Conservation (phyloP, 108 stramenopile species). For the Cyclotella sp. region DNA sequence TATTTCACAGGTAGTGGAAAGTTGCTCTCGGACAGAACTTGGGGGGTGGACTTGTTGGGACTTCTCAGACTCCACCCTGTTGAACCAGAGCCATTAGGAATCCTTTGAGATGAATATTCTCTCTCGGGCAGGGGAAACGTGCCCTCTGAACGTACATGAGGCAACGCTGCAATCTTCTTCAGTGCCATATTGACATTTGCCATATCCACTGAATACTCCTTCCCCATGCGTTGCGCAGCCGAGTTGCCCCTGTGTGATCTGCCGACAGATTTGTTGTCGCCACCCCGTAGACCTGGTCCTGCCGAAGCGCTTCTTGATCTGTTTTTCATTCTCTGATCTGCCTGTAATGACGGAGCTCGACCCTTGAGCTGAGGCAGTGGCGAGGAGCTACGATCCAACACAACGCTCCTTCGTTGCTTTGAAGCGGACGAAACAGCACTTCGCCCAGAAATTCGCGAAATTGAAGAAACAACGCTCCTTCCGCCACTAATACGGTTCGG, state of each 20-base stretch:
- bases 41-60: too few relatives aligned
- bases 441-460: background rate
- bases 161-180: background rate
- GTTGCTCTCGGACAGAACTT: too few relatives aligned
- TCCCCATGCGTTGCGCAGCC: background rate
- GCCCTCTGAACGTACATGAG: background rate
- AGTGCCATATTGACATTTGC: constrained; percentile 7
- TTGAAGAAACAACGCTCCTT: background rate
- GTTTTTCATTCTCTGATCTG: background rate
- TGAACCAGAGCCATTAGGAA: too few relatives aligned
- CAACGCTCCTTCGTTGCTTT: background rate
- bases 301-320: background rate
- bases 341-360: background rate
- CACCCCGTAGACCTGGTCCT: background rate
- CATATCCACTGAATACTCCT: background rate
- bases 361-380: background rate
- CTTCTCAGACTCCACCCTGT: too few relatives aligned
- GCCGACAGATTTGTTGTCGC: background rate
- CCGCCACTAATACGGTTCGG: background rate
- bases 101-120: background rate
- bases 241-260: background rate
- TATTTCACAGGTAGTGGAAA: too few relatives aligned
- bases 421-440: background rate
- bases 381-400: background rate
- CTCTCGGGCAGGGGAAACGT: background rate